These are phyloP conservation scores for Scheffersomyces cryptocercus DNA, from an alignment of 1,139 yeast species.

Conservation along the genomic window DNA sequence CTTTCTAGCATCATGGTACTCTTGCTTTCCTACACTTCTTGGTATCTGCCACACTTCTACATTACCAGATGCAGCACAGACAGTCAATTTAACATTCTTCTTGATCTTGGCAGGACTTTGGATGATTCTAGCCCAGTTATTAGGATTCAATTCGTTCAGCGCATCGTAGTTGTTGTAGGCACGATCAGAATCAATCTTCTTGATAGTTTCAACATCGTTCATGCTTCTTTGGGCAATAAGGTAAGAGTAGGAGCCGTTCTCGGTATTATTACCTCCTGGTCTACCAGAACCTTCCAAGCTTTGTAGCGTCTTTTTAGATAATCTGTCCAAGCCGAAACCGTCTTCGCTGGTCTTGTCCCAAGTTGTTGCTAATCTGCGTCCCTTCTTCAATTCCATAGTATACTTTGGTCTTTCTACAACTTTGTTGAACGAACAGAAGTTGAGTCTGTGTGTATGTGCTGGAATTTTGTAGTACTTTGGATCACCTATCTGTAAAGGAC, in stretches of 20 bases:
- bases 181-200: conserved; percentile 36
- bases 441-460: conserved; percentile 59
- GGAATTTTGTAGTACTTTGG: conserved; percentile 66
- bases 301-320: conserved; percentile 27
- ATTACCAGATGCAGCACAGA: conserved; percentile 78
- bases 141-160: conserved; percentile 27
- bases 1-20: conserved; percentile 89
- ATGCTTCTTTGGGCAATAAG: conserved; percentile 65
- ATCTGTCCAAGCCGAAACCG: conserved; percentile 48
- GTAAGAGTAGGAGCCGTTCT: conserved; percentile 75
- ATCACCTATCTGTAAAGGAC: conserved; percentile 82
- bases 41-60: conserved; percentile 89
- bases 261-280: conserved; percentile 70
- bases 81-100: conserved; percentile 77
- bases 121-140: conserved; percentile 74
- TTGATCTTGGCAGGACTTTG: conserved; percentile 74
- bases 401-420: conserved; percentile 76
- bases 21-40: conserved; percentile 71
- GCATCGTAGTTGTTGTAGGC: conserved; percentile 23
- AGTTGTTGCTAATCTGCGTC: conserved; percentile 66
- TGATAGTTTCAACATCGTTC: conserved; percentile 34
- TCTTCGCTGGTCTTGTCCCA: conserved; percentile 66
- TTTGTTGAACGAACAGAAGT: conserved; percentile 78
- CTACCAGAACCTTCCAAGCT: conserved; percentile 61
- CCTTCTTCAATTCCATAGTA: conserved; percentile 79